These are phyloP conservation scores for Phytophthora nicotianae DNA, from an alignment of 352 stramenopile species.

Conservation along the genomic window DNA sequence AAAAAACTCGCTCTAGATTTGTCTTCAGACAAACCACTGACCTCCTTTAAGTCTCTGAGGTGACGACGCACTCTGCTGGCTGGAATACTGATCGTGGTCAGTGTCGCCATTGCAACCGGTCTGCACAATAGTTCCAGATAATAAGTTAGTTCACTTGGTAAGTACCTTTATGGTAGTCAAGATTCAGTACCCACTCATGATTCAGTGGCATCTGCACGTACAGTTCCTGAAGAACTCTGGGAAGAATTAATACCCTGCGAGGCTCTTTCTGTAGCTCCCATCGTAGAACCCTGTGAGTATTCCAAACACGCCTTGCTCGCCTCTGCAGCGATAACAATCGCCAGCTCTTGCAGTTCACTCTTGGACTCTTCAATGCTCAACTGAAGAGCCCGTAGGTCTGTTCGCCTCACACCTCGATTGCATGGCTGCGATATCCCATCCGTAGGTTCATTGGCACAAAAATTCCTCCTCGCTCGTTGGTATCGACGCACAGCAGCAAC, in stretches of 20 bases:
- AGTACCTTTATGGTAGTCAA: slow-evolving; percentile 3
- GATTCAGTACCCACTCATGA: slow-evolving; percentile 12
- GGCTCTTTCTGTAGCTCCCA: neutral
- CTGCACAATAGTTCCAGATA: slow-evolving; percentile 21
- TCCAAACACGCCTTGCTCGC: slow-evolving; percentile 13
- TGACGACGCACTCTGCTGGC: slow-evolving; percentile 21
- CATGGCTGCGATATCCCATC: slow-evolving; percentile 1
- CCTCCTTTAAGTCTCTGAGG: slow-evolving; percentile 25
- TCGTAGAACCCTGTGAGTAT: neutral
- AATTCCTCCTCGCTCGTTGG: slow-evolving; percentile 20
- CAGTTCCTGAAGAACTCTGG: slow-evolving; percentile 16
- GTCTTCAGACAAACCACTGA: slow-evolving; percentile 34
- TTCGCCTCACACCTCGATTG: slow-evolving; percentile 11
- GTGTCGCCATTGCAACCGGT: slow-evolving; percentile 16
- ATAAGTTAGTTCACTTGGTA: slow-evolving; percentile 18
- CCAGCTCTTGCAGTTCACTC: slow-evolving; percentile 32
- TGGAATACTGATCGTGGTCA: slow-evolving; percentile 13
- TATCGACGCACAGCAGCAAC: slow-evolving; percentile 41
- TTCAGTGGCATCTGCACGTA: slow-evolving; percentile 26
- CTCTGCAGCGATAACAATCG: slow-evolving; percentile 17
- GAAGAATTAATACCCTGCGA: slow-evolving; percentile 1
- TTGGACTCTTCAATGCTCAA: slow-evolving; percentile 41
- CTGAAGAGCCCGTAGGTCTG: slow-evolving; percentile 33
- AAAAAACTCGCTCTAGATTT: slow-evolving; percentile 15
- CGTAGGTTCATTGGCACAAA: slow-evolving; percentile 3